A percentile compares a stretch with the other conserved stretches of the same genome.
Evolutionary conservation across 176 grass and related monocot genomes (phyloP).

Genomic region (Melocanna baccifera): DNA sequence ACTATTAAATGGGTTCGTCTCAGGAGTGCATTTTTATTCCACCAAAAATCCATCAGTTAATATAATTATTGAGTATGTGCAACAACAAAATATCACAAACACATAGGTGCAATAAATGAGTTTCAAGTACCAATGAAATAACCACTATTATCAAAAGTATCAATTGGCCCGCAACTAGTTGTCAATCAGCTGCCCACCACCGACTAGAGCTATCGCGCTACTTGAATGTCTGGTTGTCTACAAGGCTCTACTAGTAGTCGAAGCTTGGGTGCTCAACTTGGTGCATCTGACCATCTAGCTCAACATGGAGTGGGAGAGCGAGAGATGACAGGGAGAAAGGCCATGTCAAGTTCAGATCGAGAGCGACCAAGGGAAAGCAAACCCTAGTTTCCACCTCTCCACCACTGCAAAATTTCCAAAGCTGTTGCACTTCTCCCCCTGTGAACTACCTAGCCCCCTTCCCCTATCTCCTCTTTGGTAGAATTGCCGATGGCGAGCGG

Average conservation of each 20-base stretch:
- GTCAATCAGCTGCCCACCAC: not conserved
- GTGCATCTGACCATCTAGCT: too few relatives aligned
- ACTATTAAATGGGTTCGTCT: not conserved
- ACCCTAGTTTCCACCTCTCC: not conserved
- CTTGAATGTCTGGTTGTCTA: not conserved
- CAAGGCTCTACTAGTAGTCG: not conserved
- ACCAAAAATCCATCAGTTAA: not conserved
- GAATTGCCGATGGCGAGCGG: too few relatives aligned
- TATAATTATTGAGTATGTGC: not conserved
- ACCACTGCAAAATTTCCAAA: too few relatives aligned
- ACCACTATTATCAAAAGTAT: not conserved
- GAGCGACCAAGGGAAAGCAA: not conserved
- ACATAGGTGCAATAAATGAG: not conserved
- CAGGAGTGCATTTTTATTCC: not conserved
- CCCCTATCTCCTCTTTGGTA: too few relatives aligned
- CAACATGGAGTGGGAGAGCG: not conserved
- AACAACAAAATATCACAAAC: not conserved
- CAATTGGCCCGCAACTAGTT: too few relatives aligned
- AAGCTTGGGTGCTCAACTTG: not conserved
- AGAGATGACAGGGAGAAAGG: not conserved
- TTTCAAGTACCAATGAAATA: not conserved
- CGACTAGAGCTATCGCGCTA: not conserved
- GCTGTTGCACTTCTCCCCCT: too few relatives aligned
- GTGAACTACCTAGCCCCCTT: too few relatives aligned
- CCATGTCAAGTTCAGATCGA: not conserved